phyloP scores from a whole-genome alignment of 2,329 filamentous ascomycete genomes.

The Fusarium ambrosium region DNA sequence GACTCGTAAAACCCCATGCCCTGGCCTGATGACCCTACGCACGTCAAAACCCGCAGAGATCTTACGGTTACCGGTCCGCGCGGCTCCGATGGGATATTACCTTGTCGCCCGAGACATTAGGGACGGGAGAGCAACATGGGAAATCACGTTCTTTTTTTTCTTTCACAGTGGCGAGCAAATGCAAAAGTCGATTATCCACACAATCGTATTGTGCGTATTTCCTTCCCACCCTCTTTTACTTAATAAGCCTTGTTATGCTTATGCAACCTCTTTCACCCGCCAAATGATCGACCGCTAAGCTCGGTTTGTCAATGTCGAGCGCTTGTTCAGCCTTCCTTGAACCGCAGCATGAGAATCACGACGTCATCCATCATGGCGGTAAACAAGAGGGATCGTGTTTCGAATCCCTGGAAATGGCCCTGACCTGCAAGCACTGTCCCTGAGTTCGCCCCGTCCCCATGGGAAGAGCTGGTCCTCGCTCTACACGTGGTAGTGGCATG shows the following conservation, averaged over 20 bases:
- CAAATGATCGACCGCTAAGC: slow-evolving; percentile 15
- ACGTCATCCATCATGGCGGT: slow-evolving; percentile 22
- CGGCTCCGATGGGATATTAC: neutral
- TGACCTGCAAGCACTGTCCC: slow-evolving; percentile 10
- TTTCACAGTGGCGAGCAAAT: slow-evolving; percentile 9
- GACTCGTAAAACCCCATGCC: neutral
- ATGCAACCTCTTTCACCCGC: neutral
- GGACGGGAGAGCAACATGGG: slow-evolving; percentile 19
- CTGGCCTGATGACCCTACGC: slow-evolving; percentile 16
- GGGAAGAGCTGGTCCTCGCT: too few relatives aligned
- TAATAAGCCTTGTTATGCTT: neutral
- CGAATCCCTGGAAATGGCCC: neutral
- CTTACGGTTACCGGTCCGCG: neutral
- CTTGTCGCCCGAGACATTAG: neutral
- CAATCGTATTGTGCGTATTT: slow-evolving; percentile 1
- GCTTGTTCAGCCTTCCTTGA: neutral
- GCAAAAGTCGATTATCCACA: neutral
- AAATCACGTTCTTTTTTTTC: neutral
- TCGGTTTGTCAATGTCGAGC: neutral
- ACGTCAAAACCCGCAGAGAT: neutral
- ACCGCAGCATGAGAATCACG: neutral
- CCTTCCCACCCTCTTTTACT: neutral
- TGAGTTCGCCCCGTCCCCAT: neutral
- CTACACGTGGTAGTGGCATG: too few relatives aligned
- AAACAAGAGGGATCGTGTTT: neutral